These are phyloP conservation scores for Pythium scleroteichum DNA, from an alignment of 352 stramenopile genomes.

Conservation along the genomic window DNA sequence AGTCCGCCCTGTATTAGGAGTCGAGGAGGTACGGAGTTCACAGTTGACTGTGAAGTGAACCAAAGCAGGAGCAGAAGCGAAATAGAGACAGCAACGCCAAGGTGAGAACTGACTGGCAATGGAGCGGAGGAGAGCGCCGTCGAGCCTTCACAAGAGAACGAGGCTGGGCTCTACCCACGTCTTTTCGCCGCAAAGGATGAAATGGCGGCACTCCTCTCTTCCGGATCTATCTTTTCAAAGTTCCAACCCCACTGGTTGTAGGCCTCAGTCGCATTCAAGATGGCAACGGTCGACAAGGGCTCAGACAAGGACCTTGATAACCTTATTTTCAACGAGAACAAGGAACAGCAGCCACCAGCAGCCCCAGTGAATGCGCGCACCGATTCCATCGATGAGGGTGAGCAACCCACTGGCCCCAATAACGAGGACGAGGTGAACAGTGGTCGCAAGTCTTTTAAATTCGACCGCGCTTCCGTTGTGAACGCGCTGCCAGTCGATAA, in stretches of 20 bases:
- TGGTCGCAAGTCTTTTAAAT: slow-evolving; percentile 32
- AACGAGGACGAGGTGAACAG: slow-evolving; percentile 43
- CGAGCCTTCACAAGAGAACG: too few species aligned
- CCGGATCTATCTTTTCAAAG: not conserved
- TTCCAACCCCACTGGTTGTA: not conserved
- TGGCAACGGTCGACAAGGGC: slow-evolving; percentile 44
- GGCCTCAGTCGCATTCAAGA: not conserved
- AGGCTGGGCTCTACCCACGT: too few species aligned
- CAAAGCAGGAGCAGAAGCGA: too few species aligned
- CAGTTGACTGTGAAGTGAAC: too few species aligned
- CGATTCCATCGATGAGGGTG: slow-evolving; percentile 46
- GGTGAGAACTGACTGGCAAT: too few species aligned
- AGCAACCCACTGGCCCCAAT: slow-evolving; percentile 21
- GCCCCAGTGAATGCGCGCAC: slow-evolving; percentile 9
- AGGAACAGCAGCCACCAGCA: slow-evolving; percentile 34
- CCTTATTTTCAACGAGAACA: slow-evolving; percentile 82
- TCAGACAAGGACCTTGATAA: slow-evolving; percentile 82
- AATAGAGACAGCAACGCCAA: too few species aligned
- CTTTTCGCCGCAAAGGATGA: too few species aligned
- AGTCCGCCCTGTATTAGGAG: slow-evolving; percentile 4
- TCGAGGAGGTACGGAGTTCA: not conserved
- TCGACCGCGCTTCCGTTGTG: slow-evolving; percentile 59
- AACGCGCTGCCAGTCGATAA: slow-evolving; percentile 87
- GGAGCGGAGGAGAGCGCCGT: too few species aligned
- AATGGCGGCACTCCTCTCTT: not conserved